Evolutionary conservation across 139 green algal genomes (phyloP).

Genomic region (Nannochloris sp.): DNA sequence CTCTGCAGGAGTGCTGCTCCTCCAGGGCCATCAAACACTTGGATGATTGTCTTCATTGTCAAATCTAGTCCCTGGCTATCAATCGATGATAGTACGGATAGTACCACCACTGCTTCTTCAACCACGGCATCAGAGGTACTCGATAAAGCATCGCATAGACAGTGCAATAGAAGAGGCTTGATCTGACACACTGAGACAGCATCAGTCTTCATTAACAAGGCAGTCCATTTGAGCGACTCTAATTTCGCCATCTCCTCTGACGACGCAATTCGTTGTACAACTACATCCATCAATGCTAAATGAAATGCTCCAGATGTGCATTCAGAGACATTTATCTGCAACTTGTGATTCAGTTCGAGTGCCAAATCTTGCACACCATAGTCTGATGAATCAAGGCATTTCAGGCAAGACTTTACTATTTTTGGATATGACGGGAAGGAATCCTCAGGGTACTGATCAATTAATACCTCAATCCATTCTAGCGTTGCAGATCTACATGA

Average conservation of each 20-base stretch:
- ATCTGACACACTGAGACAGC: background rate
- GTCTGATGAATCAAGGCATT: background rate
- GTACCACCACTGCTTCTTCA: constrained; percentile 34
- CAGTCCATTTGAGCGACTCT: constrained; percentile 73
- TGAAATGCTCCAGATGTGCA: background rate
- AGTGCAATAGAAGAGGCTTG: constrained; percentile 42
- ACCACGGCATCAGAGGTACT: constrained; percentile 43
- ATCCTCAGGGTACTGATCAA: background rate
- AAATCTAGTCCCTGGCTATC: background rate
- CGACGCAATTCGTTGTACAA: constrained; percentile 15
- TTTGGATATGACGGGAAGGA: background rate
- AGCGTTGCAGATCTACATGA: background rate
- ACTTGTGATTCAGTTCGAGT: background rate
- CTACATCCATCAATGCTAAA: constrained; percentile 6
- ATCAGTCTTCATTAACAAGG: constrained; percentile 31
- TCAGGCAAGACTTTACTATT: constrained; percentile 1
- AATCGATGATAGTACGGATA: constrained; percentile 6
- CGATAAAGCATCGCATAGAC: constrained; percentile 47
- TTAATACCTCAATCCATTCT: background rate
- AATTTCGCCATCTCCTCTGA: constrained; percentile 57
- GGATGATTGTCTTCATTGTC: constrained; percentile 6
- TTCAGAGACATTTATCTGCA: background rate
- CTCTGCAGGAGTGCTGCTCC: constrained; percentile 49
- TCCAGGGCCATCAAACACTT: constrained; percentile 27
- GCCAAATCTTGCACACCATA: background rate